phyloP scores from a whole-genome alignment of 2,329 filamentous ascomycete genomes.

The Lecanicillium sp. region DNA sequence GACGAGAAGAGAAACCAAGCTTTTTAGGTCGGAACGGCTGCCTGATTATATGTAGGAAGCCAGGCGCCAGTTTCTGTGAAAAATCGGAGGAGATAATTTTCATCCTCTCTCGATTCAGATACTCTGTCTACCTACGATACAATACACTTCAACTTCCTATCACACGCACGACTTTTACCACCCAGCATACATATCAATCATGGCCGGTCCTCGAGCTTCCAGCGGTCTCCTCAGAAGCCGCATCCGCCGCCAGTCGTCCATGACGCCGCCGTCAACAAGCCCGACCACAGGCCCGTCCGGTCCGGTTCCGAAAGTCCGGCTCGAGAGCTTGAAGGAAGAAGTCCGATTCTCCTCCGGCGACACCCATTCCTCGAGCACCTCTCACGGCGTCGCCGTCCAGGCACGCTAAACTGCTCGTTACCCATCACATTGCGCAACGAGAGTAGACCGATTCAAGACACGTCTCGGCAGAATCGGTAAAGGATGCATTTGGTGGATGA shows the following conservation, averaged over 20 bases:
- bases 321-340: conserved; percentile 9
- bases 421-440: background rate
- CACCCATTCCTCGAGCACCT: background rate
- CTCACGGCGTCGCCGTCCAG: background rate
- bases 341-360: background rate
- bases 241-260: conserved; percentile 13
- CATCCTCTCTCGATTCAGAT: background rate
- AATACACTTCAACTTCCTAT: too few species aligned
- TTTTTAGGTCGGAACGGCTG: background rate
- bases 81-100: background rate
- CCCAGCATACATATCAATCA: background rate
- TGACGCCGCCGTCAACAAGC: conserved; percentile 6
- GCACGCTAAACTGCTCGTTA: background rate
- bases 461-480: too few species aligned
- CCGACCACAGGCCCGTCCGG: conserved; percentile 2
- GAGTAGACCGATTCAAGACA: too few species aligned
- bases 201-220: conserved; percentile 16
- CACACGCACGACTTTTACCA: too few species aligned
- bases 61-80: background rate
- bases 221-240: conserved; percentile 15
- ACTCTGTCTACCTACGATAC: background rate
- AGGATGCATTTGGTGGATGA: too few species aligned
- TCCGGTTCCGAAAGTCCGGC: conserved; percentile 1
- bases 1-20: background rate
- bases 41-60: background rate